These are phyloP conservation scores for Ascochyta viciae-villosae DNA, from an alignment of 2,329 filamentous ascomycete genomes.

Conservation along the genomic window DNA sequence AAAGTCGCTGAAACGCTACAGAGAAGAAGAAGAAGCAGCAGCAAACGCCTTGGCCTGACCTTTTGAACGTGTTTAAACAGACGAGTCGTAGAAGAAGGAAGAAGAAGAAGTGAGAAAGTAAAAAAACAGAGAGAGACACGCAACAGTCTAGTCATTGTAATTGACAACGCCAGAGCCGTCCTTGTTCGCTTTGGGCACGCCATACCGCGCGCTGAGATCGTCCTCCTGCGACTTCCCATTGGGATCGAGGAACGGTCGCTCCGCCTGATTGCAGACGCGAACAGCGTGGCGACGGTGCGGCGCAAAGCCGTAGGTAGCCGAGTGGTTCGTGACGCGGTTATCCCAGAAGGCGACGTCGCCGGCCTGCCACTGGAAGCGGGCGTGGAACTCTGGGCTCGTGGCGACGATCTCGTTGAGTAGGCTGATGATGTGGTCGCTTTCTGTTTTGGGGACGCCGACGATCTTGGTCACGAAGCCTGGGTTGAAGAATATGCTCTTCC, in stretches of 20 bases:
- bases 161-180: slow-evolving; percentile 63
- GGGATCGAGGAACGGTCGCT: slow-evolving; percentile 54
- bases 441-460: slow-evolving; percentile 64
- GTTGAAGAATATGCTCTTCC: slow-evolving; percentile 68
- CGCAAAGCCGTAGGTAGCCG: slow-evolving; percentile 63
- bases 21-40: too few relatives aligned
- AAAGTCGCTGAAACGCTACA: slow-evolving; percentile 17
- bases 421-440: slow-evolving; percentile 60
- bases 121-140: not conserved
- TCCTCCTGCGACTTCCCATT: slow-evolving; percentile 62
- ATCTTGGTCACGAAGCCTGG: slow-evolving; percentile 65
- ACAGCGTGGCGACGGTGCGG: slow-evolving; percentile 64
- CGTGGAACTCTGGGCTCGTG: slow-evolving; percentile 72
- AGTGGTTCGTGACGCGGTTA: slow-evolving; percentile 65
- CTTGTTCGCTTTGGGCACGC: slow-evolving; percentile 61
- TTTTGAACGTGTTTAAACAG: not conserved
- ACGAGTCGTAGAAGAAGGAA: not conserved
- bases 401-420: slow-evolving; percentile 63
- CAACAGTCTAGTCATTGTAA: slow-evolving; percentile 58
- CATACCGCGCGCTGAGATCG: slow-evolving; percentile 56
- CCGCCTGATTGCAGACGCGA: slow-evolving; percentile 56
- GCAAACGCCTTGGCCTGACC: not conserved
- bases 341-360: slow-evolving; percentile 74
- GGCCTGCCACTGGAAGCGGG: slow-evolving; percentile 69
- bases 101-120: not conserved